A percentile compares a stretch with the other conserved stretches of the same genome.
phyloP scores from a whole-genome alignment of 495 filamentous ascomycete species.

The Melanomma pulvis-pyrius region DNA sequence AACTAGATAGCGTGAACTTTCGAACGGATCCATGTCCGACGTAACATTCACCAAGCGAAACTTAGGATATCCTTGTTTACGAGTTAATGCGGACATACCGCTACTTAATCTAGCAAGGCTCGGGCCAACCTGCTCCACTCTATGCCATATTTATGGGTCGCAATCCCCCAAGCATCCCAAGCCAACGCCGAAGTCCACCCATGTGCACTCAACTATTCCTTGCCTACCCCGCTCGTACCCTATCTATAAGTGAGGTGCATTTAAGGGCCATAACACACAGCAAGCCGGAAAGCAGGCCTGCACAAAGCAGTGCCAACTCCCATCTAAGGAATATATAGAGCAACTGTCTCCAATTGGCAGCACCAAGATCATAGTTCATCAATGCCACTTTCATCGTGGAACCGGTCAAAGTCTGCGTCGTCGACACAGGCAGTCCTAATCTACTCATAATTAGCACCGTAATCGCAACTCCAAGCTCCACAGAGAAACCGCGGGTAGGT shows the following conservation, averaged over 20 bases:
- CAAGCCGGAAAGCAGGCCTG: conserved; percentile 60
- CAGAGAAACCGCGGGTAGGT: conserved; percentile 68
- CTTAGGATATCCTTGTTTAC: no score
- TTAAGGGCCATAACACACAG: conserved; percentile 62
- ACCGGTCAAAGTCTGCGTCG: conserved; percentile 65
- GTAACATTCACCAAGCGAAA: no score
- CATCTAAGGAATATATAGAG: conserved; percentile 60
- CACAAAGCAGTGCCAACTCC: conserved; percentile 61
- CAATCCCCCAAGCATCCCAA: no score
- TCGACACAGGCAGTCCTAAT: conserved; percentile 61
- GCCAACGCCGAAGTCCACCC: no score
- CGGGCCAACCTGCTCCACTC: no score
- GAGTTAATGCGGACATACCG: no score
- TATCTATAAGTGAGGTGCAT: conserved; percentile 40
- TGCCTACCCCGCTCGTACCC: no score
- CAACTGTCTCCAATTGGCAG: conserved; percentile 65
- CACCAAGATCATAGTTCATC: conserved; percentile 59
- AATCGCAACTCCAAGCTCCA: conserved; percentile 70
- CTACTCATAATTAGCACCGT: conserved; percentile 69
- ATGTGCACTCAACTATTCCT: no score
- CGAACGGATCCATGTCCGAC: no score
- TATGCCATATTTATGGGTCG: no score
- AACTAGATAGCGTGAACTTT: no score
- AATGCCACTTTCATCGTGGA: conserved; percentile 66
- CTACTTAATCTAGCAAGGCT: no score